phyloP scores from a whole-genome alignment of 176 grass and related monocot genomes.

The Oryza coarctata region DNA sequence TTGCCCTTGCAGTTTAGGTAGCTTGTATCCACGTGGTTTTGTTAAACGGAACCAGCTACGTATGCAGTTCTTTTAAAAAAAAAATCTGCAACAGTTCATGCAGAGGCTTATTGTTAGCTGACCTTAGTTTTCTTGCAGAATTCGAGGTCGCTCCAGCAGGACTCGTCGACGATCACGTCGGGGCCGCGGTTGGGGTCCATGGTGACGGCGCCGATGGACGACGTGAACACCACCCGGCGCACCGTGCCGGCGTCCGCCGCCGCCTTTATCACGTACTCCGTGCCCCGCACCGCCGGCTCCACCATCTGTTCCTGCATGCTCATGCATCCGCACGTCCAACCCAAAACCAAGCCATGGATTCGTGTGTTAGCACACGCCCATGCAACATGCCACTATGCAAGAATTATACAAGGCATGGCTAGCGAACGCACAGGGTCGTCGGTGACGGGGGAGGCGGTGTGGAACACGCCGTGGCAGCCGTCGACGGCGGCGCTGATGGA shows the following conservation, averaged over 20 bases:
- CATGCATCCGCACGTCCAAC: neutral
- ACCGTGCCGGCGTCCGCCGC: conserved; percentile 79
- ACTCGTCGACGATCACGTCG: conserved; percentile 88
- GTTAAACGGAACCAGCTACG: neutral
- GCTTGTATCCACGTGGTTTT: neutral
- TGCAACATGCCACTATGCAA: neutral
- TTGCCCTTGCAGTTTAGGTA: neutral
- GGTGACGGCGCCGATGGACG: conserved; percentile 93
- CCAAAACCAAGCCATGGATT: too few species aligned
- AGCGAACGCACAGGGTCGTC: conserved; percentile 63
- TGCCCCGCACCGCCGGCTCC: conserved; percentile 89
- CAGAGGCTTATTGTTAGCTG: neutral
- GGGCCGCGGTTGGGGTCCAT: conserved; percentile 78
- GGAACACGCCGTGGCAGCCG: conserved; percentile 92
- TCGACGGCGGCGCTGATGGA: conserved; percentile 67
- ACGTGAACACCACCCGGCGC: conserved; percentile 93
- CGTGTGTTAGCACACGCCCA: neutral
- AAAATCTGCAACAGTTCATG: neutral
- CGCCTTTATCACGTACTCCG: conserved; percentile 77
- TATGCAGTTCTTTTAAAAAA: neutral
- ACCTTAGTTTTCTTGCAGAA: conserved; percentile 95
- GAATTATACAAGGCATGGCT: too few species aligned
- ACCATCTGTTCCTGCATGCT: conserved; percentile 89
- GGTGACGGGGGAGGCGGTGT: conserved; percentile 93
- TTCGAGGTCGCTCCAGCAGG: conserved; percentile 95